Conservation (phyloP, 1,284 basidiomycete genomes). For the Boletus holoroseus region DNA sequence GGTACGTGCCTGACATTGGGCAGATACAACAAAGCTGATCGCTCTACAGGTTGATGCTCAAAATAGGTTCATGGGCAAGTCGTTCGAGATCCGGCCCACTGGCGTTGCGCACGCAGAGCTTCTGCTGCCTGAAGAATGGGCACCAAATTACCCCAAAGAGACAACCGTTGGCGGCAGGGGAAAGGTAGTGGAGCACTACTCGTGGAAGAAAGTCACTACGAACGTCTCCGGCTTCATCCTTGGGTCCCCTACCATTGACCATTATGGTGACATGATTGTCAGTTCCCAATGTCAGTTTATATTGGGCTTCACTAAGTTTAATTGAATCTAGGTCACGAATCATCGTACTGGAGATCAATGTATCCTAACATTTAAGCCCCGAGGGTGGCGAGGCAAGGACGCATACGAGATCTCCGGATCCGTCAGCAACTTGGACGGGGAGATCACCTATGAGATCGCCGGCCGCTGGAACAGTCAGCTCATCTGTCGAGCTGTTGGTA, state of each 20-base stretch:
- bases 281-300: slow-evolving; percentile 32
- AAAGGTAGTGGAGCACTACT: slow-evolving; percentile 77
- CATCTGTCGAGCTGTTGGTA: slow-evolving; percentile 74
- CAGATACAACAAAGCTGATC: background rate
- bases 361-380: slow-evolving; percentile 89
- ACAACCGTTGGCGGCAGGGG: slow-evolving; percentile 37
- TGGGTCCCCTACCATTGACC: slow-evolving; percentile 91
- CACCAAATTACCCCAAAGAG: slow-evolving; percentile 52
- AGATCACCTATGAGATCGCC: slow-evolving; percentile 82
- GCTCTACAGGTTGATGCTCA: slow-evolving; percentile 73
- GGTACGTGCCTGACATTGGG: slow-evolving; percentile 35
- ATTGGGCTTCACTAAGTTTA: background rate
- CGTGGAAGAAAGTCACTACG: slow-evolving; percentile 95
- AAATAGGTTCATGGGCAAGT: slow-evolving; percentile 94
- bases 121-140: slow-evolving; percentile 67
- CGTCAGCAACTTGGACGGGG: slow-evolving; percentile 66
- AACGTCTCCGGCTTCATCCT: slow-evolving; percentile 92
- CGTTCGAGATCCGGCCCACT: slow-evolving; percentile 94
- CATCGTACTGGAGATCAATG: slow-evolving; percentile 92
- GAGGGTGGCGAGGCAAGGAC: slow-evolving; percentile 90
- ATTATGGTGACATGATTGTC: slow-evolving; percentile 93
- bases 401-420: slow-evolving; percentile 90
- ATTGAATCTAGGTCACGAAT: slow-evolving; percentile 64
- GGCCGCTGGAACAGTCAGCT: slow-evolving; percentile 96
- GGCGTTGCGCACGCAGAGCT: slow-evolving; percentile 90